phyloP scores from a whole-genome alignment of 192 early-diverging fungal genomes.

The Ambispora gerdemannii region DNA sequence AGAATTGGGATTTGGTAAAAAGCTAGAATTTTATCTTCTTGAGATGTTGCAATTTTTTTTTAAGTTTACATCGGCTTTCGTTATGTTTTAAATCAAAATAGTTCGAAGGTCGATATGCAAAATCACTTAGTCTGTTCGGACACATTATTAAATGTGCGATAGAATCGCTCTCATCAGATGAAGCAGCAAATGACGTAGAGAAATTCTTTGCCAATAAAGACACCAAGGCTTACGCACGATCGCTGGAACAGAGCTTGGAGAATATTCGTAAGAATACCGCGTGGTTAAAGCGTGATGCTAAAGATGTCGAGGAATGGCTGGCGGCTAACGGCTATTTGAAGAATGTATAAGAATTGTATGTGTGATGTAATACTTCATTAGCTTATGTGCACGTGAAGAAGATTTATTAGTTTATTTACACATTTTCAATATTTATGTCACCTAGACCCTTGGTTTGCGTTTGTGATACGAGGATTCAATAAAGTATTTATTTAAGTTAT shows the following conservation, averaged over 20 bases:
- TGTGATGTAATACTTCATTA: too few species aligned
- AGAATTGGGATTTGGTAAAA: slow-evolving; percentile 57
- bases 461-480: too few species aligned
- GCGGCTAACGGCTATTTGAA: slow-evolving; percentile 35
- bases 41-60: neutral
- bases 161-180: slow-evolving; percentile 47
- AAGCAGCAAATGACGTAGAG: slow-evolving; percentile 62
- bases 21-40: neutral
- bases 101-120: slow-evolving; percentile 45
- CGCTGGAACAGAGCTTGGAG: slow-evolving; percentile 72
- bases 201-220: slow-evolving; percentile 63
- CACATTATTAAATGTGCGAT: slow-evolving; percentile 41
- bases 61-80: neutral
- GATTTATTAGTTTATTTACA: too few species aligned
- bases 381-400: too few species aligned
- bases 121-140: slow-evolving; percentile 48
- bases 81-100: too few species aligned
- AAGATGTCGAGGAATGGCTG: slow-evolving; percentile 54
- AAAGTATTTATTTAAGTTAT: too few species aligned
- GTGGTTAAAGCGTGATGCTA: slow-evolving; percentile 52
- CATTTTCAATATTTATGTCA: too few species aligned
- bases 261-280: slow-evolving; percentile 58
- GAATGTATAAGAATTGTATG: too few species aligned
- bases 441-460: too few species aligned
- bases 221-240: slow-evolving; percentile 57